phyloP scores from a whole-genome alignment of 345 rosid species.

The Hibiscus syriacus region DNA sequence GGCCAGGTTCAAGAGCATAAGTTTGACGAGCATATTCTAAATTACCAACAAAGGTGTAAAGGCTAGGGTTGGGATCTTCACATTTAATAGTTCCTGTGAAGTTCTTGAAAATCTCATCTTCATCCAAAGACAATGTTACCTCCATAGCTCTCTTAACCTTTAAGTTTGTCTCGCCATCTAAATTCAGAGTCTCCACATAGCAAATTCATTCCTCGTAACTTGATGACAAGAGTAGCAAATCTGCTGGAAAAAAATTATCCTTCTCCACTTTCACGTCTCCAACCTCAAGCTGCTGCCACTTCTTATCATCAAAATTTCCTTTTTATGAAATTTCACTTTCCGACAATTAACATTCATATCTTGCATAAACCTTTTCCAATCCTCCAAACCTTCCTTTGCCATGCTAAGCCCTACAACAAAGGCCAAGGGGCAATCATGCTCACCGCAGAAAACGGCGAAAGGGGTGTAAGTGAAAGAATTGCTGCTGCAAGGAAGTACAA shows the following conservation, averaged over 20 bases:
- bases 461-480: slow-evolving; percentile 59
- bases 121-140: slow-evolving; percentile 52
- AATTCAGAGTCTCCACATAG: slow-evolving; percentile 98
- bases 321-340: slow-evolving; percentile 53
- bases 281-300: slow-evolving; percentile 71
- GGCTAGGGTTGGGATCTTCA: slow-evolving; percentile 91
- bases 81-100: slow-evolving; percentile 59
- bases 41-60: slow-evolving; percentile 84
- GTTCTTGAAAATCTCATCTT: slow-evolving; percentile 53
- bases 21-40: slow-evolving; percentile 57
- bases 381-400: slow-evolving; percentile 92
- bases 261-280: slow-evolving; percentile 91
- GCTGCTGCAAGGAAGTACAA: slow-evolving; percentile 88
- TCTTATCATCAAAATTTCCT: slow-evolving; percentile 38
- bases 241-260: slow-evolving; percentile 91
- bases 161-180: slow-evolving; percentile 95
- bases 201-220: slow-evolving; percentile 94
- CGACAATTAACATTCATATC: slow-evolving; percentile 78
- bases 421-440: slow-evolving; percentile 93
- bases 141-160: slow-evolving; percentile 83
- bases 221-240: slow-evolving; percentile 75
- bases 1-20: slow-evolving; percentile 71
- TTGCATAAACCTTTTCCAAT: slow-evolving; percentile 93
- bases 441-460: slow-evolving; percentile 75
- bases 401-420: slow-evolving; percentile 90